Percentiles rank a stretch among this genome's conserved stretches.
phyloP scores from a whole-genome alignment of 2,329 filamentous ascomycete species.

The Trichoderma semiorbis region DNA sequence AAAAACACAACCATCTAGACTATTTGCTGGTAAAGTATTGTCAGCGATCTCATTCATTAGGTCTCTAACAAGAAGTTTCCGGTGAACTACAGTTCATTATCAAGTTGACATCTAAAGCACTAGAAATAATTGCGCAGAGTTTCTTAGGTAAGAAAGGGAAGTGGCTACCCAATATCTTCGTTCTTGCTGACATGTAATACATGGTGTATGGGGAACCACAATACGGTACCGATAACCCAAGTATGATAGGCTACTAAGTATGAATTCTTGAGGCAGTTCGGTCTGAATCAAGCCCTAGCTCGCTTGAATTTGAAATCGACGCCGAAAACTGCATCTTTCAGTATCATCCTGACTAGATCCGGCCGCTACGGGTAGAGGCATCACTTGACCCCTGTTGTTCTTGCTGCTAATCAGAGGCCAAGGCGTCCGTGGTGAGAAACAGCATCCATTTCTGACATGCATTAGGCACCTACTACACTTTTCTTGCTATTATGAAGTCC shows the following conservation, averaged over 20 bases:
- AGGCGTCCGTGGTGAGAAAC: background rate
- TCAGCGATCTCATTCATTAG: too few relatives aligned
- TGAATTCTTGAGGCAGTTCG: background rate
- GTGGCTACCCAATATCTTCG: background rate
- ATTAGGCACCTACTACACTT: background rate
- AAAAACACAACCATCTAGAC: background rate
- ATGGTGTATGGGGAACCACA: background rate
- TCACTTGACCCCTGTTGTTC: background rate
- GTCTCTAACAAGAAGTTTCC: too few relatives aligned
- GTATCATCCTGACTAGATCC: background rate
- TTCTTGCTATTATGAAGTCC: background rate
- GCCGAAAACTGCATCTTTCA: background rate
- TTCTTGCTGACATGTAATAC: background rate
- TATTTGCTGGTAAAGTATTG: background rate
- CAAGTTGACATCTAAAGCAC: too few relatives aligned
- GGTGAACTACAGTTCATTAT: too few relatives aligned
- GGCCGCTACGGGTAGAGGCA: background rate
- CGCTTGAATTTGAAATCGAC: background rate
- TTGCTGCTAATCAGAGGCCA: background rate
- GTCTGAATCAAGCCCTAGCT: background rate
- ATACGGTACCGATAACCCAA: background rate
- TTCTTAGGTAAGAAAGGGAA: too few relatives aligned
- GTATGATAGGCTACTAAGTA: background rate
- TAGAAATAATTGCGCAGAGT: too few relatives aligned
- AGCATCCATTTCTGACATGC: background rate